phyloP scores from a whole-genome alignment of 805 yeast species.

The Sugiyamaella chiloensis region DNA sequence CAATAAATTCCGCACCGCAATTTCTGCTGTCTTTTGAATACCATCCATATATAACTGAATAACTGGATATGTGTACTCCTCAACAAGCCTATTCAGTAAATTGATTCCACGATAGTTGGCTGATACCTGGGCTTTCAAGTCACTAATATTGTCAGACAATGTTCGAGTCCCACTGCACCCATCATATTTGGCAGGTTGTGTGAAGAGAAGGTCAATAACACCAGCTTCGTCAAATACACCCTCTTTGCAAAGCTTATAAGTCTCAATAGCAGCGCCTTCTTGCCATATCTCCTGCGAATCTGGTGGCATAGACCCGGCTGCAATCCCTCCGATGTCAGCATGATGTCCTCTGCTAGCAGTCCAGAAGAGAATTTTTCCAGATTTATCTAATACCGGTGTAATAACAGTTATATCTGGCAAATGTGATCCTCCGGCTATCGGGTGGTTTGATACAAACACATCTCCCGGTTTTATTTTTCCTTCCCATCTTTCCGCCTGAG shows the following conservation, averaged over 20 bases:
- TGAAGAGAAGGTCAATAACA: slow-evolving; percentile 55
- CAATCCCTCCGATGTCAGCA: slow-evolving; percentile 90
- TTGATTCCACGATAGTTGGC: slow-evolving; percentile 83
- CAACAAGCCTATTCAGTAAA: slow-evolving; percentile 54
- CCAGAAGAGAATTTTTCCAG: slow-evolving; percentile 45
- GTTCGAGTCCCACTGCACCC: slow-evolving; percentile 89
- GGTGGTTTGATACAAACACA: slow-evolving; percentile 72
- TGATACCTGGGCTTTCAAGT: slow-evolving; percentile 78
- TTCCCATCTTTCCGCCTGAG: slow-evolving; percentile 62
- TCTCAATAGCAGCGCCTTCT: slow-evolving; percentile 84
- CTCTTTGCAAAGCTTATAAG: slow-evolving; percentile 66
- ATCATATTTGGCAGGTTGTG: slow-evolving; percentile 73
- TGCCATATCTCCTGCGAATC: slow-evolving; percentile 76
- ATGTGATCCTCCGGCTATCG: slow-evolving; percentile 80
- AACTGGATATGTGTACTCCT: slow-evolving; percentile 56
- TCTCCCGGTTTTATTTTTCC: slow-evolving; percentile 67
- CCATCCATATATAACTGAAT: slow-evolving; percentile 75
- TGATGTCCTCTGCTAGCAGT: slow-evolving; percentile 95
- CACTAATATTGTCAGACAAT: slow-evolving; percentile 76
- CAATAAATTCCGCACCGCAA: slow-evolving; percentile 58
- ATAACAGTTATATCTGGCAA: slow-evolving; percentile 87
- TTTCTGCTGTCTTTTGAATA: slow-evolving; percentile 73
- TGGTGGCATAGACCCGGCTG: slow-evolving; percentile 94
- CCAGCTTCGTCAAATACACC: slow-evolving; percentile 71
- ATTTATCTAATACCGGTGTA: slow-evolving; percentile 73